These are phyloP conservation scores for Cryptococcus deneoformans DNA, from an alignment of 1,284 basidiomycete species.

Conservation along the genomic window DNA sequence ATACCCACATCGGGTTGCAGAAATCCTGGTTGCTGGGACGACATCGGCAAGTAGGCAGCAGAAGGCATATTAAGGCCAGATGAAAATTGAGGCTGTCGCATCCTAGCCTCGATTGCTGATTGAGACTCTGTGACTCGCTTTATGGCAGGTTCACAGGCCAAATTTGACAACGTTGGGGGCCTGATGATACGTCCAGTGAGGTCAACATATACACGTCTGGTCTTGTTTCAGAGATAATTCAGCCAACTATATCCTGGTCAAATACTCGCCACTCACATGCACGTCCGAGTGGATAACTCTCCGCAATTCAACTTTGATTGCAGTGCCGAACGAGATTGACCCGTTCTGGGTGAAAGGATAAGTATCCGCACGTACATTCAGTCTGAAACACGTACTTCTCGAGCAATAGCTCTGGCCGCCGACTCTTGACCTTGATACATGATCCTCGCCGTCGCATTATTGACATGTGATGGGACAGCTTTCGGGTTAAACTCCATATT, in stretches of 20 bases:
- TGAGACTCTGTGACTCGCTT: too few relatives aligned
- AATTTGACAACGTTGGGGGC: conserved; percentile 24
- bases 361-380: too few relatives aligned
- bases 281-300: conserved; percentile 30
- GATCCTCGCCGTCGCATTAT: conserved; percentile 27
- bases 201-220: conserved; percentile 31
- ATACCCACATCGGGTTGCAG: too few relatives aligned
- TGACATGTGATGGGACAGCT: background rate
- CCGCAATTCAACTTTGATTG: conserved; percentile 27
- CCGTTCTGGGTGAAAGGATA: conserved; percentile 14
- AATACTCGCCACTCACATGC: conserved; percentile 18
- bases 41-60: too few relatives aligned
- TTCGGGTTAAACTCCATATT: conserved; percentile 28
- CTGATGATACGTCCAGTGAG: conserved; percentile 22
- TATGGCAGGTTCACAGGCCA: too few relatives aligned
- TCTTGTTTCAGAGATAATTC: background rate
- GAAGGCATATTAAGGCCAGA: too few relatives aligned
- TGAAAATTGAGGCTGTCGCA: too few relatives aligned
- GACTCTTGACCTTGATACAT: conserved; percentile 23
- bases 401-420: conserved; percentile 23
- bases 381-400: conserved; percentile 25
- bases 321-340: conserved; percentile 25
- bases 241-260: background rate
- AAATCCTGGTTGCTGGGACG: too few relatives aligned
- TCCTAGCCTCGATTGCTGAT: too few relatives aligned